Percentiles rank a stretch among this genome's conserved stretches.
Conservation (phyloP, 2,329 filamentous ascomycete species). For the Trichoderma brevicompactum region DNA sequence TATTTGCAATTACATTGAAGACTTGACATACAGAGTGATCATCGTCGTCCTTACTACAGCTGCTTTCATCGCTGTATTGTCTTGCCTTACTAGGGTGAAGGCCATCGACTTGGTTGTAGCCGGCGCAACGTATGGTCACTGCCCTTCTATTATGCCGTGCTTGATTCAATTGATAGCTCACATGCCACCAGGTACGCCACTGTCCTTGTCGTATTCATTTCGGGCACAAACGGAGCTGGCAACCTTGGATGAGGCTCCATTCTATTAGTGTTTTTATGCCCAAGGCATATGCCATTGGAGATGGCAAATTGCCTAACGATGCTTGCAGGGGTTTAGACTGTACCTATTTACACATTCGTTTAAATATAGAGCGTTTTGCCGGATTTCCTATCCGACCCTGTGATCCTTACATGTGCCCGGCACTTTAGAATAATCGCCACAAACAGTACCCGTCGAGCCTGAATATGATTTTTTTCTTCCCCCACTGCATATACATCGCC, state of each 20-base stretch:
- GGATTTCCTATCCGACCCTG: no score
- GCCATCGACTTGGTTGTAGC: background rate
- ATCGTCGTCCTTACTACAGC: background rate
- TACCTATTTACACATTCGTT: no score
- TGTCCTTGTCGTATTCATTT: background rate
- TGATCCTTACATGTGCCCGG: no score
- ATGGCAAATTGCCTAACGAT: no score
- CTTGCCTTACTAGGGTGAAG: background rate
- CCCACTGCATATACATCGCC: no score
- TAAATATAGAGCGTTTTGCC: no score
- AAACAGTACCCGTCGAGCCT: no score
- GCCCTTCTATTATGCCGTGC: no score
- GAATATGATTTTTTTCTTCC: no score
- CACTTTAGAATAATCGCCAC: no score
- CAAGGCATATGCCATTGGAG: no score
- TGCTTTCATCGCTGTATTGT: background rate
- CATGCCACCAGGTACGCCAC: background rate
- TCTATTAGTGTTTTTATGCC: constrained; percentile 5
- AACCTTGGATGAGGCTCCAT: background rate
- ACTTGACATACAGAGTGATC: background rate
- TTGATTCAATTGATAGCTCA: background rate
- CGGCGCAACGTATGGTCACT: background rate
- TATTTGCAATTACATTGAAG: background rate
- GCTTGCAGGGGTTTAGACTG: no score
- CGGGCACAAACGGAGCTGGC: background rate